Percentiles rank a stretch among this genome's conserved stretches.
These are phyloP conservation scores for Barnettozyma populi DNA, from an alignment of 805 yeast species.

Conservation along the genomic window DNA sequence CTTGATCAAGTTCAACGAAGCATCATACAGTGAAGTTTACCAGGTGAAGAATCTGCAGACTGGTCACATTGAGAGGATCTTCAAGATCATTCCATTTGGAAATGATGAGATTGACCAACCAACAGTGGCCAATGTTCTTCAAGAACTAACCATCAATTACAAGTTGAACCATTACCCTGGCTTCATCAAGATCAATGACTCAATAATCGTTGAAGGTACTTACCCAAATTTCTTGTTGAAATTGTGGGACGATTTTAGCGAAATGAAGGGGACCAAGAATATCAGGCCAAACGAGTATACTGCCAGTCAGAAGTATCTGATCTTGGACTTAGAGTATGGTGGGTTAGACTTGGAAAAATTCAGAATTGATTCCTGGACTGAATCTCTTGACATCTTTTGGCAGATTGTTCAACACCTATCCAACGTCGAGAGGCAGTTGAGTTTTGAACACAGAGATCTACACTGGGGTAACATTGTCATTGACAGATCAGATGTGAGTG, in stretches of 20 bases:
- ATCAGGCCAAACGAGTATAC: slow-evolving; percentile 34
- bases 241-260: slow-evolving; percentile 40
- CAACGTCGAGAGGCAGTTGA: slow-evolving; percentile 43
- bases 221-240: slow-evolving; percentile 36
- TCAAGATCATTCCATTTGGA: slow-evolving; percentile 52
- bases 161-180: slow-evolving; percentile 37
- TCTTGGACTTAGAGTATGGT: slow-evolving; percentile 35
- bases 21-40: slow-evolving; percentile 42
- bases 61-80: slow-evolving; percentile 29
- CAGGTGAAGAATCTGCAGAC: slow-evolving; percentile 24
- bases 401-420: slow-evolving; percentile 43
- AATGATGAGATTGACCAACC: slow-evolving; percentile 37
- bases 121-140: slow-evolving; percentile 36
- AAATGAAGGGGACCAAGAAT: slow-evolving; percentile 27
- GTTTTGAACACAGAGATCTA: slow-evolving; percentile 69
- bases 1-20: slow-evolving; percentile 39
- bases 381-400: slow-evolving; percentile 46
- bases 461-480: slow-evolving; percentile 62
- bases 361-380: slow-evolving; percentile 33
- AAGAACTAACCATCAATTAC: slow-evolving; percentile 41
- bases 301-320: slow-evolving; percentile 27
- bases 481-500: slow-evolving; percentile 22
- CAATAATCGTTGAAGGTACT: slow-evolving; percentile 42
- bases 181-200: slow-evolving; percentile 37
- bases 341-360: slow-evolving; percentile 42